phyloP scores from a whole-genome alignment of 2,329 filamentous ascomycete genomes.

The Trematosphaeria pertusa region DNA sequence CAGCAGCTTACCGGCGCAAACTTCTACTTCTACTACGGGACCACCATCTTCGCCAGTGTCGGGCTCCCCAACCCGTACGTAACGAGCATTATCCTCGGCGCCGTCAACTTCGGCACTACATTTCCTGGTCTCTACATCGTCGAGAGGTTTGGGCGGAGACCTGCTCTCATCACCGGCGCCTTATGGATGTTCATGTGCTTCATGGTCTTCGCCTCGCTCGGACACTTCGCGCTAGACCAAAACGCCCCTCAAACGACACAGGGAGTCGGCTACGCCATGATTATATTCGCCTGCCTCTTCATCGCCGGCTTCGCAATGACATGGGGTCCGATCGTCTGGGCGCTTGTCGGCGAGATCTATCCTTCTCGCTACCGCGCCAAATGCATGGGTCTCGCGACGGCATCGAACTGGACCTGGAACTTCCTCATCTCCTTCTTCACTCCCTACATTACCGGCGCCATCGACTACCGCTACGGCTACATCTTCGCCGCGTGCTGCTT shows the following conservation, averaged over 20 bases:
- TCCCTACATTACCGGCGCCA: constrained; percentile 75
- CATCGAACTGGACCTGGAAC: constrained; percentile 54
- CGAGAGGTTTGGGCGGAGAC: constrained; percentile 55
- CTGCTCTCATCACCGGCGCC: constrained; percentile 53
- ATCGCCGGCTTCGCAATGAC: constrained; percentile 72
- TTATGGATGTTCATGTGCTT: constrained; percentile 65
- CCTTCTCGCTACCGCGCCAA: constrained; percentile 60
- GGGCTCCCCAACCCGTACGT: constrained; percentile 54
- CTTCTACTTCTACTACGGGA: constrained; percentile 67
- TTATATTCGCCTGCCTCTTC: constrained; percentile 73
- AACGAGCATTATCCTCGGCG: constrained; percentile 57
- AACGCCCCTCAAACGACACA: constrained; percentile 42
- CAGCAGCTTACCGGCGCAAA: constrained; percentile 74
- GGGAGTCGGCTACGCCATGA: constrained; percentile 65
- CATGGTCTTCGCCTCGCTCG: constrained; percentile 58
- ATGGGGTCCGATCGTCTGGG: constrained; percentile 76
- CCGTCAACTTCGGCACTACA: constrained; percentile 57
- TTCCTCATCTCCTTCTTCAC: constrained; percentile 71
- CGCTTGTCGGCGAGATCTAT: constrained; percentile 71
- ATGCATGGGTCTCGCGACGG: constrained; percentile 54
- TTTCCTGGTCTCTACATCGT: constrained; percentile 57
- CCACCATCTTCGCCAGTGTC: constrained; percentile 52
- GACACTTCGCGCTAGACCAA: constrained; percentile 52
- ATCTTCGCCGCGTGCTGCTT: constrained; percentile 78
- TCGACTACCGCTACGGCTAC: constrained; percentile 77